phyloP scores from a whole-genome alignment of 306 rosid species.

The Senna siamea region DNA sequence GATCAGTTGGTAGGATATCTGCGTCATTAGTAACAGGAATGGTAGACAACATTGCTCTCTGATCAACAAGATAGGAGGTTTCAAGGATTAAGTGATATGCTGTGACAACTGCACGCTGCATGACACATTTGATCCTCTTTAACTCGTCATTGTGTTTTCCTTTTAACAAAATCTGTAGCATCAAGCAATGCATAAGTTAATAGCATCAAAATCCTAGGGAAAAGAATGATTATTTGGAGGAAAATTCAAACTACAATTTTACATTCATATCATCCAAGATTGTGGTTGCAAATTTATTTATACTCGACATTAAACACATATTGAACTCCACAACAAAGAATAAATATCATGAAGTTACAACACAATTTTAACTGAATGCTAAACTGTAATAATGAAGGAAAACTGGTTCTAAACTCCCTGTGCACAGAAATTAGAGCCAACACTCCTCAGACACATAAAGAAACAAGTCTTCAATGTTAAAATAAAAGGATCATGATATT shows the following conservation, averaged over 20 bases:
- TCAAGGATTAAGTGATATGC: constrained; percentile 86
- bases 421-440: neutral
- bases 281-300: constrained; percentile 21
- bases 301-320: constrained; percentile 20
- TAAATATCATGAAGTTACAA: constrained; percentile 9
- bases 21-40: constrained; percentile 45
- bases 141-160: constrained; percentile 79
- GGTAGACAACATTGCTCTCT: constrained; percentile 82
- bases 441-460: neutral
- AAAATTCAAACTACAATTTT: constrained; percentile 33
- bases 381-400: neutral
- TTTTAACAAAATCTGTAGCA: constrained; percentile 87
- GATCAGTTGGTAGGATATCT: constrained; percentile 45
- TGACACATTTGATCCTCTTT: constrained; percentile 80
- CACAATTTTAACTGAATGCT: neutral
- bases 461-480: neutral
- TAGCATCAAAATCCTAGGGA: too few relatives aligned
- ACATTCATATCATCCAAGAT: constrained; percentile 4
- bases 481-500: too few relatives aligned
- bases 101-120: constrained; percentile 82
- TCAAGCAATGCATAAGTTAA: constrained; percentile 42
- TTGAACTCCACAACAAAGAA: constrained; percentile 15
- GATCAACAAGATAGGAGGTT: constrained; percentile 89
- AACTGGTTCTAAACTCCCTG: constrained; percentile 1
- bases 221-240: constrained; percentile 12